phyloP scores from a whole-genome alignment of 768 basidiomycete genomes.

The Russula compacta region DNA sequence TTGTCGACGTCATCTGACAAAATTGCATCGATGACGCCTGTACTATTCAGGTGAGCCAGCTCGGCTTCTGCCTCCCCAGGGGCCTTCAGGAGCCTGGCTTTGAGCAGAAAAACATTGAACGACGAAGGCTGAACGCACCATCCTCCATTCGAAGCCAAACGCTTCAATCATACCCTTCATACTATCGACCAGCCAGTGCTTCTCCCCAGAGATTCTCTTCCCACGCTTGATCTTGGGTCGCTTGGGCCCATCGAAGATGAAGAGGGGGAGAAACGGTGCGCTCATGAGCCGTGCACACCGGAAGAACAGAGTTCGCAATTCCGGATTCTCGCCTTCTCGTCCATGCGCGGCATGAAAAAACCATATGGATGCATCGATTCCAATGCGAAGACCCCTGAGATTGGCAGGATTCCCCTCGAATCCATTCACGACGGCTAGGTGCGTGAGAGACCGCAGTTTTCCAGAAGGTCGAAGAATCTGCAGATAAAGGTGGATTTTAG shows the following conservation, averaged over 20 bases:
- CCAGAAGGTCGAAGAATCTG: constrained; percentile 67
- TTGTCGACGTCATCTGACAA: constrained; percentile 92
- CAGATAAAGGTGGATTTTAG: constrained; percentile 1
- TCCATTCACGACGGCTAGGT: constrained; percentile 66
- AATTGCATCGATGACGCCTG: constrained; percentile 79
- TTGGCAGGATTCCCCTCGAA: constrained; percentile 57
- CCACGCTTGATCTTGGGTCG: constrained; percentile 76
- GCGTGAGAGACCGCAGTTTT: constrained; percentile 62
- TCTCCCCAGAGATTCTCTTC: constrained; percentile 54
- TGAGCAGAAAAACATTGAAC: constrained; percentile 18
- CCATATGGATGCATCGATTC: constrained; percentile 81
- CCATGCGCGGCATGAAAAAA: constrained; percentile 73
- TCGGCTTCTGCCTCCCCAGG: constrained; percentile 96
- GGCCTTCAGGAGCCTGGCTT: constrained; percentile 41
- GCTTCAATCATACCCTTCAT: constrained; percentile 74
- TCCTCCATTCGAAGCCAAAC: constrained; percentile 73
- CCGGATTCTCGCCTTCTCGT: constrained; percentile 77
- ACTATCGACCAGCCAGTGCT: constrained; percentile 58
- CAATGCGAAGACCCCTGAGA: constrained; percentile 68
- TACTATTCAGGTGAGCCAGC: constrained; percentile 73
- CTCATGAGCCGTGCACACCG: constrained; percentile 71
- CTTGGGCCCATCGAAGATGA: constrained; percentile 87
- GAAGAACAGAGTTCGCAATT: constrained; percentile 76
- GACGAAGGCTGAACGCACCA: constrained; percentile 32
- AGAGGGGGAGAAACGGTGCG: constrained; percentile 76